These are phyloP conservation scores for Moringa oleifera DNA, from an alignment of 345 rosid genomes.

Conservation along the genomic window DNA sequence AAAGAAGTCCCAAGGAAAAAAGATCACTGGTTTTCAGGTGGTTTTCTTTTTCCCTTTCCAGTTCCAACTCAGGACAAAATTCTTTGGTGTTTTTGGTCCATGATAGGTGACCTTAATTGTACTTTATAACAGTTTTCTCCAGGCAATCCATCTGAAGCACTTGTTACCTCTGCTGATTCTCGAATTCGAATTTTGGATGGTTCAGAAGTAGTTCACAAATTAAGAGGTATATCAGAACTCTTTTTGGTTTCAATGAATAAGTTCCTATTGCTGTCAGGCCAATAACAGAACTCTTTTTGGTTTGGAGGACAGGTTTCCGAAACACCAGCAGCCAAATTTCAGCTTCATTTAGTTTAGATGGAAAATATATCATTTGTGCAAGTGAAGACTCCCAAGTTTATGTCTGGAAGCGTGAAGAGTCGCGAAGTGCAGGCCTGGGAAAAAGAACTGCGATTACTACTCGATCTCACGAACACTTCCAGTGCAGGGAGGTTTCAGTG, in stretches of 20 bases:
- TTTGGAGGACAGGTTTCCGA: constrained; percentile 48
- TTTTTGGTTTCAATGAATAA: background rate
- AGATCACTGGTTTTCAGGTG: constrained; percentile 95
- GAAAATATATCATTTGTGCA: constrained; percentile 61
- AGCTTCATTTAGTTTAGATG: constrained; percentile 72
- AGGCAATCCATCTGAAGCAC: constrained; percentile 66
- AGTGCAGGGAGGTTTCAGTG: constrained; percentile 77
- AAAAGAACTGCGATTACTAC: constrained; percentile 39
- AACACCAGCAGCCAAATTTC: constrained; percentile 83
- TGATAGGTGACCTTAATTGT: constrained; percentile 11
- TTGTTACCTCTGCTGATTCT: constrained; percentile 88
- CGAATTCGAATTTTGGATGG: constrained; percentile 71
- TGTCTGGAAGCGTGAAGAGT: constrained; percentile 66
- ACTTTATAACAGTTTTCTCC: constrained; percentile 57
- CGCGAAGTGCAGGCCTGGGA: constrained; percentile 26
- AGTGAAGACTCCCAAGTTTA: constrained; percentile 91
- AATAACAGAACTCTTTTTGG: constrained; percentile 2
- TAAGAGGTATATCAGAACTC: constrained; percentile 43
- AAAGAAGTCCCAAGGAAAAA: constrained; percentile 55
- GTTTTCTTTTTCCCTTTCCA: background rate
- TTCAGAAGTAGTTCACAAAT: constrained; percentile 54
- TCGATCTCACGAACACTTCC: constrained; percentile 59
- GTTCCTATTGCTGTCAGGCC: background rate
- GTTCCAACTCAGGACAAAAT: background rate
- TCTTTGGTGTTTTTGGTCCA: background rate